Evolutionary conservation across 768 basidiomycete species (phyloP).

Genomic region (Leccinum imitatum): DNA sequence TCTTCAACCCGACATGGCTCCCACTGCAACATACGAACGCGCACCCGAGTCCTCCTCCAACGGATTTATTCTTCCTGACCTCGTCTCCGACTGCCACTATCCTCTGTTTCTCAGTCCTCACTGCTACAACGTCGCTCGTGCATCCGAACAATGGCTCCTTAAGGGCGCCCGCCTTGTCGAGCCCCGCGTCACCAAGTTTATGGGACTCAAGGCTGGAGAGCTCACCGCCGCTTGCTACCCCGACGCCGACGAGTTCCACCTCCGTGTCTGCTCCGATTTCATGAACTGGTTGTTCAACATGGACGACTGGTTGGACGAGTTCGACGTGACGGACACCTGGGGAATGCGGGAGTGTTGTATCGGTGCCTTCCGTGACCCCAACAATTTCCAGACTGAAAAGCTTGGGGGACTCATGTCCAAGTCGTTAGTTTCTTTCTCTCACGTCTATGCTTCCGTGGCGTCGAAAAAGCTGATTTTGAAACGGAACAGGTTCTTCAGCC

Average conservation of each 20-base stretch:
- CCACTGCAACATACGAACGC: constrained; percentile 24
- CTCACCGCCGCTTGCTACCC: constrained; percentile 67
- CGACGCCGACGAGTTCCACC: constrained; percentile 50
- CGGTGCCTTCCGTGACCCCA: constrained; percentile 30
- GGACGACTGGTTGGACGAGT: constrained; percentile 44
- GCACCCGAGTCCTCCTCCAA: constrained; percentile 8
- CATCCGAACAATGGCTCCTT: constrained; percentile 39
- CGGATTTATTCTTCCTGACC: constrained; percentile 41
- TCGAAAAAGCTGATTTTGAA: constrained; percentile 5
- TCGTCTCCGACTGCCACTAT: constrained; percentile 40
- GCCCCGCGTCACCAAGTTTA: constrained; percentile 40
- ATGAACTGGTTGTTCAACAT: constrained; percentile 49
- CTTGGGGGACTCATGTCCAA: constrained; percentile 32
- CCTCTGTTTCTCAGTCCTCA: constrained; percentile 36
- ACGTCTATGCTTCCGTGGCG: background rate
- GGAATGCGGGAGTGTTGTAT: constrained; percentile 33
- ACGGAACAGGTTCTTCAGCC: constrained; percentile 36
- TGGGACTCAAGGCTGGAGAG: constrained; percentile 63
- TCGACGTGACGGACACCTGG: constrained; percentile 31
- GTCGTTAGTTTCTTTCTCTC: constrained; percentile 29
- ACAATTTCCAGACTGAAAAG: constrained; percentile 28
- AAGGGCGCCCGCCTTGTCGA: constrained; percentile 28
- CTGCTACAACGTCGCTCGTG: constrained; percentile 35
- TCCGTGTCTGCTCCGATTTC: constrained; percentile 68
- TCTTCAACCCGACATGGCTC: constrained; percentile 20